Conservation (phyloP, 257 asterid genomes). For the Phtheirospermum japonicum region DNA sequence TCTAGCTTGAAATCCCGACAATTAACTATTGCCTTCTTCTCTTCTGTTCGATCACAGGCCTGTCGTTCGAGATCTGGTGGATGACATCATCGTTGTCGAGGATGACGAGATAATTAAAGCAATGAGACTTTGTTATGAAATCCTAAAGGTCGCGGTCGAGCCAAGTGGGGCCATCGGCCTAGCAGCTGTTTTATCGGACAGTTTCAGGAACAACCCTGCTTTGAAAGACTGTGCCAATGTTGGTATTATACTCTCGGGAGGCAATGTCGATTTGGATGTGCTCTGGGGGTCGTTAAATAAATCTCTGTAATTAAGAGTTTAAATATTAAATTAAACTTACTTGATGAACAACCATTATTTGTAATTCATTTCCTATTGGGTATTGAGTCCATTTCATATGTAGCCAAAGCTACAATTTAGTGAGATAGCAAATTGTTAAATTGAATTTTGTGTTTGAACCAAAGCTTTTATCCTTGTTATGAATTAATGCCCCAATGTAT, state of each 20-base stretch:
- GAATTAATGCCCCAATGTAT: too few species aligned
- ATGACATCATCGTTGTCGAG: conserved; percentile 63
- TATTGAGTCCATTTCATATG: too few species aligned
- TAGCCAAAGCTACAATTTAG: too few species aligned
- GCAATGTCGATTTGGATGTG: conserved; percentile 79
- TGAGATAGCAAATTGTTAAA: too few species aligned
- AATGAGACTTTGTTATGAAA: conserved; percentile 68
- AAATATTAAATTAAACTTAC: too few species aligned
- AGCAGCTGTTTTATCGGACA: conserved; percentile 74
- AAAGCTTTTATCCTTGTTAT: too few species aligned
- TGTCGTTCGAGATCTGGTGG: conserved; percentile 89
- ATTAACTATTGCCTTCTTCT: neutral
- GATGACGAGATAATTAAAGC: conserved; percentile 78
- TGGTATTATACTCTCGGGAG: conserved; percentile 86
- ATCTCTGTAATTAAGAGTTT: neutral
- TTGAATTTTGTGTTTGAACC: too few species aligned
- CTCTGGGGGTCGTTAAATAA: conserved; percentile 64
- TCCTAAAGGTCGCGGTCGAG: conserved; percentile 83
- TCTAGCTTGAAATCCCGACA: too few species aligned
- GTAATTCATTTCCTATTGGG: too few species aligned
- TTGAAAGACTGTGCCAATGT: conserved; percentile 44
- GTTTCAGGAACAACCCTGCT: conserved; percentile 46
- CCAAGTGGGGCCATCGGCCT: conserved; percentile 98
- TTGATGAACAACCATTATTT: too few species aligned
- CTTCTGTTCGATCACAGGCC: conserved; percentile 52